phyloP scores from a whole-genome alignment of 2,329 filamentous ascomycete genomes.

The Aquanectria penicillioides region DNA sequence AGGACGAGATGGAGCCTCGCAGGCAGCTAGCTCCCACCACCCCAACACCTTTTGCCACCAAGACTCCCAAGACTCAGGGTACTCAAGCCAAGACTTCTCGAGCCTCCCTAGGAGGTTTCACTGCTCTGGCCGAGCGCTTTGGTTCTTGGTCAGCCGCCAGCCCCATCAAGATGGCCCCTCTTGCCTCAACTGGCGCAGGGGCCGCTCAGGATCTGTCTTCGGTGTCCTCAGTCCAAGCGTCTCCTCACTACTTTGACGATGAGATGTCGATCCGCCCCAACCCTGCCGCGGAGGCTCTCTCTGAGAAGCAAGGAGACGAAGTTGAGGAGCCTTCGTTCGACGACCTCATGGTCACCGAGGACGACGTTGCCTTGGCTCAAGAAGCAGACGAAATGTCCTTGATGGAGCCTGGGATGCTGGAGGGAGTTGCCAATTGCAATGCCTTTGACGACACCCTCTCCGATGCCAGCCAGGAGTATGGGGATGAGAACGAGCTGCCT shows the following conservation, averaged over 20 bases:
- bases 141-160: conserved; percentile 71
- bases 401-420: conserved; percentile 55
- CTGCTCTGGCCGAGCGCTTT: conserved; percentile 70
- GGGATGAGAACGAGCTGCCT: conserved; percentile 71
- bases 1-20: conserved; percentile 57
- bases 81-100: conserved; percentile 34
- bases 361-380: conserved; percentile 66
- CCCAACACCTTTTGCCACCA: conserved; percentile 49
- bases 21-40: conserved; percentile 51
- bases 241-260: conserved; percentile 69
- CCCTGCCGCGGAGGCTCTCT: conserved; percentile 18
- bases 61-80: conserved; percentile 33
- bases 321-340: conserved; percentile 50
- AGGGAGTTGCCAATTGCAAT: conserved; percentile 46
- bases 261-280: conserved; percentile 59
- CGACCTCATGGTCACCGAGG: conserved; percentile 59
- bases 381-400: conserved; percentile 71
- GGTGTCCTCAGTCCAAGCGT: conserved; percentile 31
- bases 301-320: conserved; percentile 30
- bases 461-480: conserved; percentile 73
- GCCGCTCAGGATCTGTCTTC: conserved; percentile 7
- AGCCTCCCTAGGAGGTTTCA: conserved; percentile 62
- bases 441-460: conserved; percentile 62
- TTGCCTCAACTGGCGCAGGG: conserved; percentile 41
- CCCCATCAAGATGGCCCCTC: conserved; percentile 46